Percentiles rank a stretch among this genome's conserved stretches.
These are phyloP conservation scores for Penicillium coprophilum DNA, from an alignment of 495 filamentous ascomycete genomes.

Conservation along the genomic window DNA sequence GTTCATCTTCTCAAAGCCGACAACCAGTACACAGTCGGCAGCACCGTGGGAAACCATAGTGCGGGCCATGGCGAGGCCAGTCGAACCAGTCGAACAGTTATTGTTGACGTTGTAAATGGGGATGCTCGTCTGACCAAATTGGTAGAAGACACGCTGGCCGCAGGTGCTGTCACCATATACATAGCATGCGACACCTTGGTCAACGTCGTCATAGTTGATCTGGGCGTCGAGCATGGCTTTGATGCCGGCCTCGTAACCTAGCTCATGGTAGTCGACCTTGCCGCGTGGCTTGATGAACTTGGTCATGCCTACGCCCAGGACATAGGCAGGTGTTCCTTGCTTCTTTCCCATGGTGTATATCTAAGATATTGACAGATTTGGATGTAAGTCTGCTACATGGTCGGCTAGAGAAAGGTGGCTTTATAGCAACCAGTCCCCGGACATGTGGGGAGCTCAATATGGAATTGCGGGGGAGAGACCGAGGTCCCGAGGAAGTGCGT, in stretches of 20 bases:
- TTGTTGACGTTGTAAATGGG: slow-evolving; percentile 98
- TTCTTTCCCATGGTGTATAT: slow-evolving; percentile 50
- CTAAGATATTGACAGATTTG: background rate
- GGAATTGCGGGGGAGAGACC: slow-evolving; percentile 28
- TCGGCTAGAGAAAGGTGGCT: background rate
- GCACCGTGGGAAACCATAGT: slow-evolving; percentile 76
- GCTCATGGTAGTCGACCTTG: slow-evolving; percentile 65
- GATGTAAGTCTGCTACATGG: background rate
- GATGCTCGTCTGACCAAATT: slow-evolving; percentile 95
- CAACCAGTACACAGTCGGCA: slow-evolving; percentile 82
- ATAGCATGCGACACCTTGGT: slow-evolving; percentile 95
- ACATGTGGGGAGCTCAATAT: slow-evolving; percentile 12
- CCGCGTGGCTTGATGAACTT: slow-evolving; percentile 98
- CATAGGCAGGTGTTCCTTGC: slow-evolving; percentile 64
- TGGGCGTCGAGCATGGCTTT: slow-evolving; percentile 95
- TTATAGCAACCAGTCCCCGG: slow-evolving; percentile 5
- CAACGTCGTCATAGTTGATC: slow-evolving; percentile 95
- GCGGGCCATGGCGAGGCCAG: slow-evolving; percentile 81
- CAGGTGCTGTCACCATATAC: slow-evolving; percentile 95
- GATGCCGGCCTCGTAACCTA: slow-evolving; percentile 92
- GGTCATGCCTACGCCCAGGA: slow-evolving; percentile 97
- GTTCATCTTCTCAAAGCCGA: slow-evolving; percentile 98
- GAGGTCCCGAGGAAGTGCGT: slow-evolving; percentile 31
- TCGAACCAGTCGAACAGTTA: slow-evolving; percentile 93
- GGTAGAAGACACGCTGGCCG: slow-evolving; percentile 97